Evolutionary conservation across 192 early-diverging fungal genomes (phyloP).

Genomic region (Powellomyces hirtus): DNA sequence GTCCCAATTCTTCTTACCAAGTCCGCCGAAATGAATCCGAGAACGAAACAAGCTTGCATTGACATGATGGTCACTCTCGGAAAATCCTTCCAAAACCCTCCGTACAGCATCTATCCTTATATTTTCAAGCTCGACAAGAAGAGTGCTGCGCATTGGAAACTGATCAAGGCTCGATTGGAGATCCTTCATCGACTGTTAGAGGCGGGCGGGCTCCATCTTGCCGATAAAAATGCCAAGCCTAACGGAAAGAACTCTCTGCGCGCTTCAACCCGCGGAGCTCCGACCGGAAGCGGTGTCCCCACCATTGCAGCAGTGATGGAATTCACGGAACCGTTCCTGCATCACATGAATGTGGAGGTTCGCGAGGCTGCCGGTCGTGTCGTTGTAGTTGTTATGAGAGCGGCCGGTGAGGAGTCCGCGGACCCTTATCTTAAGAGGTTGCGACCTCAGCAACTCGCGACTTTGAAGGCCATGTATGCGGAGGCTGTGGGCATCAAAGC

Average conservation of each 20-base stretch:
- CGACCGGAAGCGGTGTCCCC: constrained; percentile 3
- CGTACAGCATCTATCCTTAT: constrained; percentile 52
- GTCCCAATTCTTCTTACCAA: constrained; percentile 51
- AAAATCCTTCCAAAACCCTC: constrained; percentile 46
- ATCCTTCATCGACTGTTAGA: constrained; percentile 43
- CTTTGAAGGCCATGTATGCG: not conserved
- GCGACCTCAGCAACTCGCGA: constrained; percentile 13
- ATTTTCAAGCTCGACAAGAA: constrained; percentile 45
- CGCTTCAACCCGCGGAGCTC: not conserved
- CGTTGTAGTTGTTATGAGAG: constrained; percentile 44
- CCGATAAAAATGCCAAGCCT: constrained; percentile 10
- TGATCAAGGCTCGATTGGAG: constrained; percentile 57
- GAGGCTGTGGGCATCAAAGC: constrained; percentile 17
- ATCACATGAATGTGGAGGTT: constrained; percentile 60
- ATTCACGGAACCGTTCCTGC: constrained; percentile 54
- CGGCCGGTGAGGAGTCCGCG: not conserved
- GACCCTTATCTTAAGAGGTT: constrained; percentile 4
- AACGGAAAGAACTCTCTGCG: constrained; percentile 43
- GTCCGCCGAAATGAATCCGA: constrained; percentile 55
- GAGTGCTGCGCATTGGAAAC: constrained; percentile 39
- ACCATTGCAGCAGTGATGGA: constrained; percentile 43
- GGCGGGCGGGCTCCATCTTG: not conserved
- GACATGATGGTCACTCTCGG: constrained; percentile 51
- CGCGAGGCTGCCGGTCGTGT: constrained; percentile 56
- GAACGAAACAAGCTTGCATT: constrained; percentile 45